Conservation (phyloP, 768 basidiomycete genomes). For the Boletus vinaceobasis region DNA sequence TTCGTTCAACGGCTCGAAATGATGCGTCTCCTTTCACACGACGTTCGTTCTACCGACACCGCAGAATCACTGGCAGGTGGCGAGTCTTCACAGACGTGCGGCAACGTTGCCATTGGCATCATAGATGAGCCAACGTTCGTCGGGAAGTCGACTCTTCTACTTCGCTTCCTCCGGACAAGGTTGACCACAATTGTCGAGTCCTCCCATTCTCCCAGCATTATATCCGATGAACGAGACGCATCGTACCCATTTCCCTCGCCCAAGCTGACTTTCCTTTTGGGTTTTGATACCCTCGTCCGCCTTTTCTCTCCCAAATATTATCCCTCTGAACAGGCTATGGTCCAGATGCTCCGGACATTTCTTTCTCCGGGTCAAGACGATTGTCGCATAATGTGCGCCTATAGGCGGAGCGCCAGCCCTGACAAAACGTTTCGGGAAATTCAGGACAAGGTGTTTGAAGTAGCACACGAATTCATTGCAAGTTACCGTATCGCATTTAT, state of each 20-base stretch:
- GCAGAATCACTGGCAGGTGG: not conserved
- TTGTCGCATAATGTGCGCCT: slow-evolving; percentile 64
- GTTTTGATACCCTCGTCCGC: slow-evolving; percentile 82
- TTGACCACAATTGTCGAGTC: slow-evolving; percentile 8
- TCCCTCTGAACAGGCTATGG: slow-evolving; percentile 50
- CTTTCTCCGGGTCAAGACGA: slow-evolving; percentile 54
- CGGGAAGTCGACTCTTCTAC: slow-evolving; percentile 66
- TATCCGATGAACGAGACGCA: slow-evolving; percentile 10
- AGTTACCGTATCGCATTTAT: slow-evolving; percentile 53
- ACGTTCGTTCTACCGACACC: slow-evolving; percentile 28
- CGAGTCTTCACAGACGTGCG: slow-evolving; percentile 1
- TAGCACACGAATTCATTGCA: slow-evolving; percentile 49
- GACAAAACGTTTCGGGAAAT: slow-evolving; percentile 25
- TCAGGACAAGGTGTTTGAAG: slow-evolving; percentile 28
- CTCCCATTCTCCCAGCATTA: not conserved
- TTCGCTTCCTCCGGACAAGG: slow-evolving; percentile 42
- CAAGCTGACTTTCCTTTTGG: slow-evolving; percentile 69
- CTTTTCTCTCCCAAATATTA: slow-evolving; percentile 79
- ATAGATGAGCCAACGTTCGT: slow-evolving; percentile 89
- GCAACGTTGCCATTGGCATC: slow-evolving; percentile 72
- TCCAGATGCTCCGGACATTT: slow-evolving; percentile 50
- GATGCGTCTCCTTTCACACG: slow-evolving; percentile 68
- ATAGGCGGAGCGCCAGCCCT: slow-evolving; percentile 36
- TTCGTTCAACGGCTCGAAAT: slow-evolving; percentile 80
- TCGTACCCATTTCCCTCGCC: slow-evolving; percentile 18